Evolutionary conservation across 768 basidiomycete genomes (phyloP).

Genomic region (Candolleomyces aberdarensis): DNA sequence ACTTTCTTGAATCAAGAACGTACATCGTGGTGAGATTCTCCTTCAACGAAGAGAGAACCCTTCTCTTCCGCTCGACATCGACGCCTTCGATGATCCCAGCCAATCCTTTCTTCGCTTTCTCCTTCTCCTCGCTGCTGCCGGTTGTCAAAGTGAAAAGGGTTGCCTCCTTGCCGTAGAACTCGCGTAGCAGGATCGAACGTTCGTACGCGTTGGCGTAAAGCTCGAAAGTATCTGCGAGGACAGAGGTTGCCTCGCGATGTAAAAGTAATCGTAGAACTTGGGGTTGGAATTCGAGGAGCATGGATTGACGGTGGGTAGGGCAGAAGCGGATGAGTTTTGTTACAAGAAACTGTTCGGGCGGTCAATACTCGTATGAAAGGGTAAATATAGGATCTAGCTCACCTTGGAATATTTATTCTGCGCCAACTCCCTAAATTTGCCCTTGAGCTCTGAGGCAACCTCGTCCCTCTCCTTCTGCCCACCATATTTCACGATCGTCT

Average conservation of each 20-base stretch:
- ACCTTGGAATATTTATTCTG: constrained; percentile 93
- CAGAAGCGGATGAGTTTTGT: constrained; percentile 77
- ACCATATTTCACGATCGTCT: constrained; percentile 81
- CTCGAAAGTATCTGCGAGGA: constrained; percentile 87
- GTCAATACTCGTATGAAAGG: neutral
- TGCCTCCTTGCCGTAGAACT: constrained; percentile 91
- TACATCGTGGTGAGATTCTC: constrained; percentile 77
- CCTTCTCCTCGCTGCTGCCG: constrained; percentile 62
- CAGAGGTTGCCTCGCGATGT: constrained; percentile 80
- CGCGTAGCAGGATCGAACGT: constrained; percentile 72
- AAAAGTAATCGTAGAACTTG: constrained; percentile 74
- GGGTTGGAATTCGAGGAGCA: constrained; percentile 76
- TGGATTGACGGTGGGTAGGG: constrained; percentile 68
- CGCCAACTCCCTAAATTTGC: constrained; percentile 70
- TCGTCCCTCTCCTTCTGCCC: constrained; percentile 71
- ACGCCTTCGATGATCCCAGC: constrained; percentile 62
- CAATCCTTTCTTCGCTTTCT: constrained; percentile 62
- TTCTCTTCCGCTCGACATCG: constrained; percentile 60
- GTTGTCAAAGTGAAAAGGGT: constrained; percentile 58
- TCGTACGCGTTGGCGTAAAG: constrained; percentile 85
- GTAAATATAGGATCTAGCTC: constrained; percentile 9
- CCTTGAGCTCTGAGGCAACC: constrained; percentile 80
- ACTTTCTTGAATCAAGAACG: constrained; percentile 21
- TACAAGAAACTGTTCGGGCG: constrained; percentile 61
- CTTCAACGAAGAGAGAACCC: constrained; percentile 66